Evolutionary conservation across 306 rosid species (phyloP), one percentile per base, ranked within the genome.

Genomic region (Coriaria nepalensis): DNA sequence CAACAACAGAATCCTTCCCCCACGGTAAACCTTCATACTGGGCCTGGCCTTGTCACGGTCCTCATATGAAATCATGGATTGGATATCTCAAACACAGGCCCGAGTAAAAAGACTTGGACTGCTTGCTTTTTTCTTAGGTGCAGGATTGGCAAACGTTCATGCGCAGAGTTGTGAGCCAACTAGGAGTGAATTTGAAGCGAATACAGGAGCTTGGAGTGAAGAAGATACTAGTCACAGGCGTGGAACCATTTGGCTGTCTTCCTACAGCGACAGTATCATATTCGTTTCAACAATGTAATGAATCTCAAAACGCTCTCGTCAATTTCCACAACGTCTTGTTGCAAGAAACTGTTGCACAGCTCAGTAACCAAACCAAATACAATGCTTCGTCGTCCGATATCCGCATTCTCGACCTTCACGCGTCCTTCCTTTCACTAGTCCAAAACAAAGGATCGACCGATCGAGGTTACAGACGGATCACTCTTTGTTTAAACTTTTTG

Each of bases 201-300:
- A 75, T 85, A 14, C 67, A 65, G 60, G 74, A 35, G 34, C 13
- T 79, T 56, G 98, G 98, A 64, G 79, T 85, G 48, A 63, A 59
- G 46, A 85, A 85, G 66, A 52, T 85, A 4, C 78, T 73, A 6
- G 79, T 85, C 62, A 47, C 60, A 6, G 53, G 58, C 20, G 69
- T 90, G 2, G 74, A 78, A 50, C 98, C 98, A 10, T 36, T 85
- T 46, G 95, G 95, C 33, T 90, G 98, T 47, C 85, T 90, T 37
- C 98, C 95, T 0, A 0, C 0, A 43, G 14, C 32, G 42, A 85
- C 94, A 10, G 57, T 41, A 1, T 4, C 43, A 9, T 43, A 45
- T 35, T 72, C 85, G 5, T 90, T 68, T 59, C 71, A 57, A 8
- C 47, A 12, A 4, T 90, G 98, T 70, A 77, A 81, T 7, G 60